Evolutionary conservation across 257 asterid genomes (phyloP).

Genomic region (Catharanthus roseus): DNA sequence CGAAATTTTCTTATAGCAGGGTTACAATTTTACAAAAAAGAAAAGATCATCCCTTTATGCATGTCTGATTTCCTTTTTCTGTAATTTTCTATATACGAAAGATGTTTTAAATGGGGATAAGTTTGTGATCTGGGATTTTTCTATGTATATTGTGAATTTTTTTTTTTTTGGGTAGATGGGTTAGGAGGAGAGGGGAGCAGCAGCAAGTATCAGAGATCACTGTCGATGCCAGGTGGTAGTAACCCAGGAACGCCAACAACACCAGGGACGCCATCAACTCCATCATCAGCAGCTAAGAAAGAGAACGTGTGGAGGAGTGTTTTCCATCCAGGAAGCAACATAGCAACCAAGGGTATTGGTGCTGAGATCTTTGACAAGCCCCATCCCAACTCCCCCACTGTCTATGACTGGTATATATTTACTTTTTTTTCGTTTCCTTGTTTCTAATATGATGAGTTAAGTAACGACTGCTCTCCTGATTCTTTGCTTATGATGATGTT

Average conservation of each 20-base stretch:
- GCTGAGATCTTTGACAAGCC: conserved; percentile 77
- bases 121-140: background rate
- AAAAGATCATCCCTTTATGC: no score
- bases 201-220: conserved; percentile 43
- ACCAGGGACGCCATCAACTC: conserved; percentile 52
- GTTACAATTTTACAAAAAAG: no score
- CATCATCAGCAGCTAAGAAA: conserved; percentile 49
- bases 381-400: conserved; percentile 84
- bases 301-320: conserved; percentile 98
- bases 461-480: no score
- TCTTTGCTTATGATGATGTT: no score
- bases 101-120: no score
- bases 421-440: no score
- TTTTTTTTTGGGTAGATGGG: conserved; percentile 23
- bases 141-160: background rate
- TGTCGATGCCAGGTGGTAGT: conserved; percentile 50
- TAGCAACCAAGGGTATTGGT: conserved; percentile 64
- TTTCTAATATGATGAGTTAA: no score
- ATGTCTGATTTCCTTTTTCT: no score
- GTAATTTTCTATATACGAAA: no score
- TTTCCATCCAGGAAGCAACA: conserved; percentile 91
- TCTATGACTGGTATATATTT: conserved; percentile 97
- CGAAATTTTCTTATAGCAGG: no score
- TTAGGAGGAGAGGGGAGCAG: conserved; percentile 41
- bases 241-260: conserved; percentile 40